phyloP scores from a whole-genome alignment of 2,329 filamentous ascomycete genomes.

The Sordariomycetes sp. region DNA sequence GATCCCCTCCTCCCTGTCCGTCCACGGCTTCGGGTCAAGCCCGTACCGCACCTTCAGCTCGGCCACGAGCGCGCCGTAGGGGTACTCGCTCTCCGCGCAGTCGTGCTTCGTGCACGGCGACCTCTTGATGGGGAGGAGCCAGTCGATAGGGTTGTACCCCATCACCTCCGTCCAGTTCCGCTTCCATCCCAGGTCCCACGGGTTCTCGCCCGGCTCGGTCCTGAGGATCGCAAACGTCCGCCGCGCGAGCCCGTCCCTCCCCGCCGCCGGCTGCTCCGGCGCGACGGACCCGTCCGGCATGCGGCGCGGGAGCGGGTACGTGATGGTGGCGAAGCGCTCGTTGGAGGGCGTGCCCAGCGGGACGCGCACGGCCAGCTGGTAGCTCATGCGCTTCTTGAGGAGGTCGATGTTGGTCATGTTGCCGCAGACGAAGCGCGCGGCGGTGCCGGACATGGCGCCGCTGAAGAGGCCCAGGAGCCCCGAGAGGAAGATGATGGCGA shows the following conservation, averaged over 20 bases:
- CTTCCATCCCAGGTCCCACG: conserved; percentile 65
- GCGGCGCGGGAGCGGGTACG: conserved; percentile 39
- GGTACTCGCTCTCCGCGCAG: conserved; percentile 55
- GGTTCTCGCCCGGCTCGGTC: conserved; percentile 66
- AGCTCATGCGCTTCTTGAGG: conserved; percentile 50
- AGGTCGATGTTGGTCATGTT: conserved; percentile 84
- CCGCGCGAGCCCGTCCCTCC: conserved; percentile 35
- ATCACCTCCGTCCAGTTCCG: conserved; percentile 73
- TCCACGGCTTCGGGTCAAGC: conserved; percentile 4
- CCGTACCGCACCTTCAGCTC: conserved; percentile 33
- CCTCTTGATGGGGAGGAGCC: conserved; percentile 66
- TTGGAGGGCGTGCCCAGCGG: conserved; percentile 35
- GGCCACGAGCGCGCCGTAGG: conserved; percentile 51
- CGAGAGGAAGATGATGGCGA: conserved; percentile 55
- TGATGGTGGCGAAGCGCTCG: conserved; percentile 38
- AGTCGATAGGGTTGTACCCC: conserved; percentile 61
- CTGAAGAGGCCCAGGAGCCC: conserved; percentile 74
- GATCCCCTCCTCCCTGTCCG: conserved; percentile 1
- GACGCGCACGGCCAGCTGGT: conserved; percentile 66
- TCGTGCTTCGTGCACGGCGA: conserved; percentile 67
- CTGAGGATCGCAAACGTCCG: conserved; percentile 72
- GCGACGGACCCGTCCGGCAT: conserved; percentile 9
- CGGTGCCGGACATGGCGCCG: conserved; percentile 64
- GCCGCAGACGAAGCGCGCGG: conserved; percentile 54
- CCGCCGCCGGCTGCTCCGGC: conserved; percentile 8